Evolutionary conservation across 352 stramenopile species (phyloP).

Genomic region (Phytophthora capsici): DNA sequence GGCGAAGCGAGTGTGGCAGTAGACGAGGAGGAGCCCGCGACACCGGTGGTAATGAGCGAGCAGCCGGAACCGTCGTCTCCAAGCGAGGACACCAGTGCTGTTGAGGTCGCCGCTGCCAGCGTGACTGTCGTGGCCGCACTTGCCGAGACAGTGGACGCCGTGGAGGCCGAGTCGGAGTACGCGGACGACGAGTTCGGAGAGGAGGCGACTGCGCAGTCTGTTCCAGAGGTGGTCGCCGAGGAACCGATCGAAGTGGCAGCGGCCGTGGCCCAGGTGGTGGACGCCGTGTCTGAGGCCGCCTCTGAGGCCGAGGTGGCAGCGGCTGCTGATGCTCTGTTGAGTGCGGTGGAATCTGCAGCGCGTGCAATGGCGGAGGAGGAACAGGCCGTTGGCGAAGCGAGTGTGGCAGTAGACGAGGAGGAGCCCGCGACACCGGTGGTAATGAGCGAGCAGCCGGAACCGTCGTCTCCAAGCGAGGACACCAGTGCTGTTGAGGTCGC

Average conservation of each 20-base stretch:
- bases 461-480: background rate
- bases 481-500: background rate
- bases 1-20: background rate
- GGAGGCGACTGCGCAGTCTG: background rate
- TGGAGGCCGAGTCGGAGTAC: background rate
- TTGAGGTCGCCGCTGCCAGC: background rate
- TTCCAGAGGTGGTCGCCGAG: background rate
- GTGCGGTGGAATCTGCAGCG: background rate
- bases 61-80: background rate
- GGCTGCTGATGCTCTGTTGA: background rate
- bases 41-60: background rate
- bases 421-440: background rate
- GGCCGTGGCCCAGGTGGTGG: background rate
- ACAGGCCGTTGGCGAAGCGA: background rate
- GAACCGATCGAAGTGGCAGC: background rate
- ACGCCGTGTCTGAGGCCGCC: background rate
- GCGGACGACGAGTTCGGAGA: background rate
- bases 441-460: background rate
- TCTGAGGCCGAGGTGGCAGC: background rate
- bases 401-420: background rate
- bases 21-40: background rate
- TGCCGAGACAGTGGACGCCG: background rate
- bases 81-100: background rate
- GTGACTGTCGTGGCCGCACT: background rate
- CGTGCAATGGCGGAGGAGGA: background rate